These are phyloP conservation scores for Phytopythium cucurbitacearum DNA, from an alignment of 352 stramenopile species.

Conservation along the genomic window DNA sequence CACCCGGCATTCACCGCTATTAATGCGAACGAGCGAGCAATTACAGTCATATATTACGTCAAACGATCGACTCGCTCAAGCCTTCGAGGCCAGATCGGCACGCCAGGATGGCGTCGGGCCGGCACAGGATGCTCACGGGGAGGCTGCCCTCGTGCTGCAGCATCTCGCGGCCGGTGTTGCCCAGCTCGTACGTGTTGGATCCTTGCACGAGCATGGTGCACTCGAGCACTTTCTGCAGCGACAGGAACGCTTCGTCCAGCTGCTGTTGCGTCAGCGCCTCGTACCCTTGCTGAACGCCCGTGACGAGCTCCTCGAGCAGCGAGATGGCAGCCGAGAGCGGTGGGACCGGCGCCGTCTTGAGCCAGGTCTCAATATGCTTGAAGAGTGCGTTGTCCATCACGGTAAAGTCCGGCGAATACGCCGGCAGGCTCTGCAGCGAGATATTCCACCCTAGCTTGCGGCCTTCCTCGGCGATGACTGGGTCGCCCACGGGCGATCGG, in stretches of 20 bases:
- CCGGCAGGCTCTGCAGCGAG: slow-evolving; percentile 28
- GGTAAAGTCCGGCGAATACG: slow-evolving; percentile 39
- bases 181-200: slow-evolving; percentile 37
- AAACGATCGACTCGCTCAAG: slow-evolving; percentile 2
- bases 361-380: slow-evolving; percentile 17
- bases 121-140: slow-evolving; percentile 32
- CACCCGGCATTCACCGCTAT: too few species aligned
- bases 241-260: slow-evolving; percentile 34
- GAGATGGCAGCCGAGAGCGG: slow-evolving; percentile 1
- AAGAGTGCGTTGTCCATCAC: slow-evolving; percentile 35
- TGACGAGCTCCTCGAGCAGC: slow-evolving; percentile 22
- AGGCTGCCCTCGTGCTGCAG: slow-evolving; percentile 31
- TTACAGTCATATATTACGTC: too few species aligned
- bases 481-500: slow-evolving; percentile 20
- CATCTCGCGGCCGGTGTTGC: slow-evolving; percentile 19
- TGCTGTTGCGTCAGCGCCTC: slow-evolving; percentile 19
- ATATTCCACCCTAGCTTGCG: slow-evolving; percentile 34
- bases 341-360: slow-evolving; percentile 14
- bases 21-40: too few species aligned
- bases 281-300: slow-evolving; percentile 20
- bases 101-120: slow-evolving; percentile 20
- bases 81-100: slow-evolving; percentile 23
- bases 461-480: slow-evolving; percentile 27
- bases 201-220: slow-evolving; percentile 37
- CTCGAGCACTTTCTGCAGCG: slow-evolving; percentile 39